phyloP scores from a whole-genome alignment of 768 basidiomycete species.

The Panaeolus cyanescens region DNA sequence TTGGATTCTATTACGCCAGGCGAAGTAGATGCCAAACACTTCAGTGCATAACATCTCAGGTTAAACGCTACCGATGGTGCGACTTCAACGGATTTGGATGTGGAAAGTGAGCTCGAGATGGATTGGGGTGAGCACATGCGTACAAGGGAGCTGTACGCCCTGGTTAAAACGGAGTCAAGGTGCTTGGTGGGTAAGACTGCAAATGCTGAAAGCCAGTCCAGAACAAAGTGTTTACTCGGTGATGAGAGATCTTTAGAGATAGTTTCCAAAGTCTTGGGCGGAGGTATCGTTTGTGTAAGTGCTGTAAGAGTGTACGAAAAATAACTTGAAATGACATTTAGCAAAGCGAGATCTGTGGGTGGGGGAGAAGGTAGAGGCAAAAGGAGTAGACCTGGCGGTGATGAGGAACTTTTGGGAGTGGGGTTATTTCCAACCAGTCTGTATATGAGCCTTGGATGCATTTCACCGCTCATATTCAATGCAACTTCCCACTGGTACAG shows the following conservation, averaged over 20 bases:
- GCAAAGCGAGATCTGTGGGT: constrained; percentile 33
- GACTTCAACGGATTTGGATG: not conserved
- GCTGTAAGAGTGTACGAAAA: constrained; percentile 52
- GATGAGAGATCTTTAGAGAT: constrained; percentile 19
- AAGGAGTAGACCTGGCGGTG: constrained; percentile 35
- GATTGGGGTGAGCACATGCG: constrained; percentile 29
- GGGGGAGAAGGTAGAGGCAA: constrained; percentile 40
- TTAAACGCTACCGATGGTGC: constrained; percentile 22
- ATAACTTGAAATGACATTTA: constrained; percentile 62
- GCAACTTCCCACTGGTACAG: constrained; percentile 55
- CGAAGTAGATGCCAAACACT: constrained; percentile 46
- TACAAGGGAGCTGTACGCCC: constrained; percentile 57
- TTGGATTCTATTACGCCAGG: constrained; percentile 47
- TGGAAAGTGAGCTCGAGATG: not conserved
- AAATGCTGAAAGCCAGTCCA: constrained; percentile 55
- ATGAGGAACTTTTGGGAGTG: constrained; percentile 1
- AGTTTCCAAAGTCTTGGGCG: constrained; percentile 14
- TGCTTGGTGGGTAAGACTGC: constrained; percentile 50
- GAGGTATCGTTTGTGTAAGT: not conserved
- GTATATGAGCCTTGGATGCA: constrained; percentile 43
- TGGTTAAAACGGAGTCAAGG: constrained; percentile 57
- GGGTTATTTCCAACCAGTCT: constrained; percentile 25
- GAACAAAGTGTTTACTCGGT: constrained; percentile 34
- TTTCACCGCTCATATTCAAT: constrained; percentile 42
- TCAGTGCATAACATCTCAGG: constrained; percentile 47